Conservation (phyloP, 108 stramenopile genomes). For the Nitzschia inconspicua region DNA sequence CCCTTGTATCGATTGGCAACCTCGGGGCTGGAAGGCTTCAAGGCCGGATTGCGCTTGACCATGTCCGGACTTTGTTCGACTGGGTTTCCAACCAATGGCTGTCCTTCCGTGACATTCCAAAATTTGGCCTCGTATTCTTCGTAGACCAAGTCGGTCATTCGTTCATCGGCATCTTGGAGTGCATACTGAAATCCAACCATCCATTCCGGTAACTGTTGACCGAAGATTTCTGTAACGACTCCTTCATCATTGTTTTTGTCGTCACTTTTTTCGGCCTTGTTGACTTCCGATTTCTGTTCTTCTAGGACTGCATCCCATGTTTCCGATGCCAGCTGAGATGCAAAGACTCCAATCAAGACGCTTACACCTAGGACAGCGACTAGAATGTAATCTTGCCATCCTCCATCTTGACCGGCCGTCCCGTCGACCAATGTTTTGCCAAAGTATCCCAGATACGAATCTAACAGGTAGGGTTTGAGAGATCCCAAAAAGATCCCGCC, state of each 20-base stretch:
- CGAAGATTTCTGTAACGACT: slow-evolving; percentile 57
- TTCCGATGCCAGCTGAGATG: slow-evolving; percentile 76
- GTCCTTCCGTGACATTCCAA: slow-evolving; percentile 65
- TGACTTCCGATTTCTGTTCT: slow-evolving; percentile 66
- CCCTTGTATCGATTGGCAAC: slow-evolving; percentile 45
- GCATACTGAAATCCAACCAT: slow-evolving; percentile 66
- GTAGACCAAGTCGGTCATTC: slow-evolving; percentile 51
- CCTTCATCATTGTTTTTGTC: slow-evolving; percentile 39
- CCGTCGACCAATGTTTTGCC: slow-evolving; percentile 79
- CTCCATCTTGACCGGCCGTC: slow-evolving; percentile 30
- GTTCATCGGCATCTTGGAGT: slow-evolving; percentile 49
- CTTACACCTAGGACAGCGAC: slow-evolving; percentile 68
- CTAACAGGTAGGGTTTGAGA: slow-evolving; percentile 90
- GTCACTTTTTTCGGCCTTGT: slow-evolving; percentile 26
- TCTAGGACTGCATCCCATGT: slow-evolving; percentile 80
- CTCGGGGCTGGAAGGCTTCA: slow-evolving; percentile 52
- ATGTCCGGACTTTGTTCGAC: slow-evolving; percentile 17
- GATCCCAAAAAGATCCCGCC: slow-evolving; percentile 89
- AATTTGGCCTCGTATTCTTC: slow-evolving; percentile 61
- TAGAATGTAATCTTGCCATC: slow-evolving; percentile 62
- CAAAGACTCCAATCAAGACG: slow-evolving; percentile 84
- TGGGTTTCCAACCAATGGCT: neutral
- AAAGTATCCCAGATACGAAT: slow-evolving; percentile 85
- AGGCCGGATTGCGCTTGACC: slow-evolving; percentile 44
- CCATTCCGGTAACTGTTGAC: slow-evolving; percentile 56